A percentile compares a stretch with the other conserved stretches of the same genome.
These are phyloP conservation scores for Penicillium sp. DNA, from an alignment of 2,329 filamentous ascomycete species.

Conservation along the genomic window DNA sequence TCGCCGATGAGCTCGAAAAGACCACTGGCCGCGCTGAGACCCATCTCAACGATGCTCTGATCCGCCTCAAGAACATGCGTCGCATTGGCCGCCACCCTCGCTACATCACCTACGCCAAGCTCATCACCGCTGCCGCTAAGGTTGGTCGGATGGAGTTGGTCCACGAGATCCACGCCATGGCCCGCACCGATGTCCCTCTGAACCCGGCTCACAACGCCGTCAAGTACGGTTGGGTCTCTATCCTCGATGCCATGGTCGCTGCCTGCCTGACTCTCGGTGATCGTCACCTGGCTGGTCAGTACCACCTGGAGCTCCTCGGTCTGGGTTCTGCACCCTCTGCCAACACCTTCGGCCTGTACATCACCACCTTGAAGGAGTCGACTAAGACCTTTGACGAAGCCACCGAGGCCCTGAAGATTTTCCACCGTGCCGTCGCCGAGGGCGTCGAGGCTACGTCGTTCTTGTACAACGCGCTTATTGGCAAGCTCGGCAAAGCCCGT, in stretches of 20 bases:
- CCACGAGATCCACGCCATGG: slow-evolving; percentile 87
- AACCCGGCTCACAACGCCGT: slow-evolving; percentile 84
- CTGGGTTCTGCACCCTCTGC: slow-evolving; percentile 92
- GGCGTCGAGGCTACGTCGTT: slow-evolving; percentile 96
- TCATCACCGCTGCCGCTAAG: slow-evolving; percentile 88
- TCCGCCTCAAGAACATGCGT: slow-evolving; percentile 89
- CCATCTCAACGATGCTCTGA: slow-evolving; percentile 79
- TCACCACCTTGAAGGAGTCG: slow-evolving; percentile 97
- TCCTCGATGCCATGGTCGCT: slow-evolving; percentile 94
- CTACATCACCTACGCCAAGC: slow-evolving; percentile 95
- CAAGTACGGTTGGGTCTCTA: slow-evolving; percentile 94
- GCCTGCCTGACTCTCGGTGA: slow-evolving; percentile 85
- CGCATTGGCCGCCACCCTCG: slow-evolving; percentile 88
- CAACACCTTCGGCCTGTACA: slow-evolving; percentile 98
- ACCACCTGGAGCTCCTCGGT: slow-evolving; percentile 87
- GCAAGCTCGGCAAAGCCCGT: slow-evolving; percentile 96
- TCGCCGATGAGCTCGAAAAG: slow-evolving; percentile 87
- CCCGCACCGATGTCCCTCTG: slow-evolving; percentile 84
- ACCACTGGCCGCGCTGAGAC: slow-evolving; percentile 73
- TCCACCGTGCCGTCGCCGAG: slow-evolving; percentile 89
- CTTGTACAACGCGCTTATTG: slow-evolving; percentile 96
- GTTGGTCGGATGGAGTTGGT: slow-evolving; percentile 81
- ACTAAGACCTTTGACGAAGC: slow-evolving; percentile 98
- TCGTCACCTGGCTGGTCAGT: slow-evolving; percentile 79
- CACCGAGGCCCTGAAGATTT: slow-evolving; percentile 95